phyloP scores from a whole-genome alignment of 208 protist species.

The Histomonas meleagridis region DNA sequence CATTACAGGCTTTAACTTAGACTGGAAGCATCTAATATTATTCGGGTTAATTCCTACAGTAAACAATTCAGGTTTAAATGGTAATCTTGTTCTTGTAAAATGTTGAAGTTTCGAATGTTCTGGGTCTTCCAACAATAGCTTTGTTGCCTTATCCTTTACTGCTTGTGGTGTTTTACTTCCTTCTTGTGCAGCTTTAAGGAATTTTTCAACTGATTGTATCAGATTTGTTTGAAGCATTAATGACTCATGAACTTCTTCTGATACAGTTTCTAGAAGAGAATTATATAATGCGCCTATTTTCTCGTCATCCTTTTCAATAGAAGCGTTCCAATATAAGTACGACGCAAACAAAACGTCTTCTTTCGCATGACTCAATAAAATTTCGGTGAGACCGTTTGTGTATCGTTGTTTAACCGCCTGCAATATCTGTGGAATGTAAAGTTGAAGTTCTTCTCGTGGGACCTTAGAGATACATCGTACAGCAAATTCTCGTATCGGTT shows the following conservation, averaged over 20 bases:
- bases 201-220: neutral
- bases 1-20: neutral
- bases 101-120: neutral
- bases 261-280: neutral
- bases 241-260: neutral
- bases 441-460: neutral
- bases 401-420: slow-evolving; percentile 26
- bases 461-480: neutral
- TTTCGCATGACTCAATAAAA: neutral
- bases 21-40: neutral
- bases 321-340: neutral
- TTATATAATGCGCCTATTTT: neutral
- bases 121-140: neutral
- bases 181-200: neutral
- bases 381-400: neutral
- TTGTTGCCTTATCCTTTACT: too few species aligned
- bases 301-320: neutral
- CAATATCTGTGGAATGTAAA: neutral
- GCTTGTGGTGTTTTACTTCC: neutral
- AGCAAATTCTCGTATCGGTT: neutral
- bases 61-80: neutral
- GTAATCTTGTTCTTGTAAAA: neutral
- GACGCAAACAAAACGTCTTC: neutral
- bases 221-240: neutral
- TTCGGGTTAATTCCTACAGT: neutral